Conservation (phyloP, 148 eudicot genomes). For the Rhododendron simsii region DNA sequence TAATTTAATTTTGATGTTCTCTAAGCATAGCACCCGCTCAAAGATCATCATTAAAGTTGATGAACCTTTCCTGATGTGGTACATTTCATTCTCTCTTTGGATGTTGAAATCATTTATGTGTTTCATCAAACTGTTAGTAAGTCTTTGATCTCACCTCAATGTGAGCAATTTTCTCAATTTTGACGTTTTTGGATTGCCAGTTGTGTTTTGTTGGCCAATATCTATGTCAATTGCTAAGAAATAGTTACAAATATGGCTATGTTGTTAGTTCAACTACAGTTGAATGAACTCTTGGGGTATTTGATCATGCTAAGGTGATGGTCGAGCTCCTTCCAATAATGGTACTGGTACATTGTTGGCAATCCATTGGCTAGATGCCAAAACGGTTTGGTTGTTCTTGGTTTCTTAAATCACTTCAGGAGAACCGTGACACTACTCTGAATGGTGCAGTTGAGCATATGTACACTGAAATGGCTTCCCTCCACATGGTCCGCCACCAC, state of each 20-base stretch:
- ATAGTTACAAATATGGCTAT: not conserved
- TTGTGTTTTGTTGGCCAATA: not conserved
- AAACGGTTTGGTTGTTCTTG: not conserved
- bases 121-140: not conserved
- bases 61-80: not conserved
- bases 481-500: conserved; percentile 66
- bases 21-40: not conserved
- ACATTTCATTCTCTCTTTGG: not conserved
- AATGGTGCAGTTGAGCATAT: conserved; percentile 80
- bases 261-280: not conserved
- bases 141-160: not conserved
- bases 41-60: not conserved
- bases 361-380: not conserved
- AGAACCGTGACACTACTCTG: conserved; percentile 73
- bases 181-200: not conserved
- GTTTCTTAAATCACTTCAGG: conserved; percentile 20
- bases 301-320: not conserved
- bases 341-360: not conserved
- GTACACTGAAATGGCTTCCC: conserved; percentile 91
- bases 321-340: too few relatives aligned
- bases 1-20: not conserved
- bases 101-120: not conserved
- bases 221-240: not conserved
- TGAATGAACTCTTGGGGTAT: not conserved
- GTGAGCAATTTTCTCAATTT: not conserved